Evolutionary conservation across 331 rosid species (phyloP).

Genomic region (Malus hybrid): DNA sequence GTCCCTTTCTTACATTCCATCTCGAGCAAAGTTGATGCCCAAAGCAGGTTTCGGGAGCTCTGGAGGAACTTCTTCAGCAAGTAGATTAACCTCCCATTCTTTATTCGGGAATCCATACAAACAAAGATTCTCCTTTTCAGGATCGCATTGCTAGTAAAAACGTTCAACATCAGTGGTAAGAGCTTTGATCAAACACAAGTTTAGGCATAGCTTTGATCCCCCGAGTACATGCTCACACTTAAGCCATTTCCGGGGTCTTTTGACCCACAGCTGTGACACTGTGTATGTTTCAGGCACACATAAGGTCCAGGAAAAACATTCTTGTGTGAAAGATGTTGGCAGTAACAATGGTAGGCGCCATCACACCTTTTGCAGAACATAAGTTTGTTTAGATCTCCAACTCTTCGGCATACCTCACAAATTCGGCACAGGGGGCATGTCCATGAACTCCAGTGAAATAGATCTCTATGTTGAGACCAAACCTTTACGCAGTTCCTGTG

Average conservation of each 20-base stretch:
- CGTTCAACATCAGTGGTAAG: slow-evolving; percentile 27
- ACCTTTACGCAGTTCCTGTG: slow-evolving; percentile 88
- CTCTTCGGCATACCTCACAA: slow-evolving; percentile 96
- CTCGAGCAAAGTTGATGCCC: slow-evolving; percentile 65
- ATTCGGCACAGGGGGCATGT: slow-evolving; percentile 88
- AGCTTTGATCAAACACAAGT: too few species aligned
- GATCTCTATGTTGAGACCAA: slow-evolving; percentile 93
- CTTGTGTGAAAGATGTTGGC: slow-evolving; percentile 96
- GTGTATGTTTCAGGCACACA: slow-evolving; percentile 86
- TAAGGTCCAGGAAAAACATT: slow-evolving; percentile 89
- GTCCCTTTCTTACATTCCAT: slow-evolving; percentile 54
- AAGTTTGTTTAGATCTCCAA: slow-evolving; percentile 92
- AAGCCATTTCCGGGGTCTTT: slow-evolving; percentile 95
- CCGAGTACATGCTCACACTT: slow-evolving; percentile 51
- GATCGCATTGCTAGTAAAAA: slow-evolving; percentile 54
- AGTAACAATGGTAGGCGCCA: slow-evolving; percentile 97
- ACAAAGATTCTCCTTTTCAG: slow-evolving; percentile 56
- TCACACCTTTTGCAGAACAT: slow-evolving; percentile 99
- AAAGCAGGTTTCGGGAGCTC: slow-evolving; percentile 60
- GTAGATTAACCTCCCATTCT: slow-evolving; percentile 53
- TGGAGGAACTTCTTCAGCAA: slow-evolving; percentile 62
- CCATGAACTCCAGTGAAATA: slow-evolving; percentile 99
- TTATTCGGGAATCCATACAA: slow-evolving; percentile 49
- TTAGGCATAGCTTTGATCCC: too few species aligned
- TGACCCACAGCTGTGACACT: slow-evolving; percentile 95